These are phyloP conservation scores for Anethum foeniculum DNA, from an alignment of 140 eudicot genomes.

Conservation along the genomic window DNA sequence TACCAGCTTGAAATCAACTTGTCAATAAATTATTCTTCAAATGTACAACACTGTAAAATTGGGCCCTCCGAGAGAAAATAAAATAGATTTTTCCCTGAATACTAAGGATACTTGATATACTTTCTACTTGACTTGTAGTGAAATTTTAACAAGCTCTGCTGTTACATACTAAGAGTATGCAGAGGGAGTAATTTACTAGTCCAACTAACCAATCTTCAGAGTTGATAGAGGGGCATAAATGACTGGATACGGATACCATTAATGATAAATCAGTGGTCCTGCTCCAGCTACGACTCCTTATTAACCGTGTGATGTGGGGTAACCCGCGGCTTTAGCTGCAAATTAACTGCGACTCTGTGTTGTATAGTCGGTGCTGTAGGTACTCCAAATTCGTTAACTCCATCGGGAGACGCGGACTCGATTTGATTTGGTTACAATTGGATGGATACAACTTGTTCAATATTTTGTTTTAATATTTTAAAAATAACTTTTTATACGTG, in stretches of 20 bases:
- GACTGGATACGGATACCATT: neutral
- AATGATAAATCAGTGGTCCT: neutral
- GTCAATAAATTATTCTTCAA: conserved; percentile 5
- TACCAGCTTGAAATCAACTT: neutral
- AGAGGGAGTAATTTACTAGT: neutral
- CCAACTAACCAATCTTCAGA: neutral
- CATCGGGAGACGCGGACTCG: too few relatives aligned
- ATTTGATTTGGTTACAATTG: too few relatives aligned
- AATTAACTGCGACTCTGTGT: neutral
- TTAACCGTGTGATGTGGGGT: conserved; percentile 7
- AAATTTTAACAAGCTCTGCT: neutral
- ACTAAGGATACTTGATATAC: neutral
- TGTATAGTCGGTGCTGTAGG: neutral
- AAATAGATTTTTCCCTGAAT: neutral
- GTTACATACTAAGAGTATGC: neutral
- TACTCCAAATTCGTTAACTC: too few relatives aligned
- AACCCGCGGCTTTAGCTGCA: neutral
- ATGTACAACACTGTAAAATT: neutral
- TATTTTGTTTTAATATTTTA: too few relatives aligned
- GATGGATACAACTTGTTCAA: too few relatives aligned
- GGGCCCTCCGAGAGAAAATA: neutral
- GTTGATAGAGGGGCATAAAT: neutral
- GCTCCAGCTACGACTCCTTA: neutral
- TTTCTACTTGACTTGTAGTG: too few relatives aligned
- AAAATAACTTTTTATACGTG: too few relatives aligned